These are phyloP conservation scores for Violaceomyces palustris DNA, from an alignment of 1,284 basidiomycete species.

Conservation along the genomic window DNA sequence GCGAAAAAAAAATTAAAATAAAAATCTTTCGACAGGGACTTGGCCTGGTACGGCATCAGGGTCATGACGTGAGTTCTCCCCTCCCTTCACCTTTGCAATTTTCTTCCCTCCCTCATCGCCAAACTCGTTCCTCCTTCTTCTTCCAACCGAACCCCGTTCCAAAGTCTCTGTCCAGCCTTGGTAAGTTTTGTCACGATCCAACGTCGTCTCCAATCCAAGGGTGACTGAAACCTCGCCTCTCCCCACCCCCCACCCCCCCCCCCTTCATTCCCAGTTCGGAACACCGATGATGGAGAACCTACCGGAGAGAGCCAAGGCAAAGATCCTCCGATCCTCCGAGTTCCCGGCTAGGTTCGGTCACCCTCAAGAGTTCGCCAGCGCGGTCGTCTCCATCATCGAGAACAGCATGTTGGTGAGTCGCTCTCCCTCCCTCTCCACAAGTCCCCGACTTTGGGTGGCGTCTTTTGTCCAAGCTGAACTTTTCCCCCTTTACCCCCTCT, in stretches of 20 bases:
- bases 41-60: conserved; percentile 50
- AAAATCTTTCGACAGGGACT: no score
- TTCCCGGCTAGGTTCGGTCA: conserved; percentile 41
- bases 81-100: no score
- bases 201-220: background rate
- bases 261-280: no score
- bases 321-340: conserved; percentile 15
- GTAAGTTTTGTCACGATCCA: background rate
- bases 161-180: no score
- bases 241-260: conserved; percentile 48
- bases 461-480: no score
- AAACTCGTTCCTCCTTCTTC: no score
- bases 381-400: conserved; percentile 42
- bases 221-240: conserved; percentile 36
- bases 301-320: conserved; percentile 16
- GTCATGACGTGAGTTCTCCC: conserved; percentile 25
- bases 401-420: conserved; percentile 46
- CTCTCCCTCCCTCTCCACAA: background rate
- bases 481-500: no score
- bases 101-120: no score
- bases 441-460: no score
- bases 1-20: no score
- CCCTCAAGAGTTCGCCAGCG: conserved; percentile 47
- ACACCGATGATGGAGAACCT: conserved; percentile 52
- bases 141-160: no score